Evolutionary conservation across 345 rosid genomes (phyloP), one percentile per base, ranked within the genome.

Genomic region (Physaria fendleri): DNA sequence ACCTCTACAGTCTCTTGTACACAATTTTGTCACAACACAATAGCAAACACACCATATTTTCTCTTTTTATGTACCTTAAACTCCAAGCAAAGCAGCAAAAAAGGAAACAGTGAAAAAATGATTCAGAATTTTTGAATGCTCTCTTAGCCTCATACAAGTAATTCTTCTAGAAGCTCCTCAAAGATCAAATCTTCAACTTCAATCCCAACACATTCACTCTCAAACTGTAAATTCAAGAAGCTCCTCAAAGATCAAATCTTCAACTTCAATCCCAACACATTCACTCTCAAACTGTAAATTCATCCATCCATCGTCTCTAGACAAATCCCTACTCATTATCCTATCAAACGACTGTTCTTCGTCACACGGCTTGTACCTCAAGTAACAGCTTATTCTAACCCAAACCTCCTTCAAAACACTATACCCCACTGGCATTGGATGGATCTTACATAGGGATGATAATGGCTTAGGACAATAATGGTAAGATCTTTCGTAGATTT

Each of bases 211-310:
- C 95, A 80, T 72, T 86, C 94, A 8, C 71, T 51, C 34, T 88
- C 90, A 37, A 79, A 84, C 66, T 85, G 91, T 23, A 88, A 71
- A 66, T 80, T 83, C 97, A 88, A n/a, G n/a, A n/a, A n/a, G n/a
- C n/a, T n/a, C n/a, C 8, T 83, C 78, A 25, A 88, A 81, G 21
- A 92, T 82, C 57, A 74, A 46, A 59, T 82, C 89, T 62, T 81
- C 94, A 35, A 88, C 59, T 68, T 88, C 95, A 30, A 86, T 75
- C 17, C 80, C 96, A 5, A 77, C 73, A 23, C 95, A 80, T 72
- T 86, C 94, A 8, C 71, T 51, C 34, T 88, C 90, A 37, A 79
- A 84, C 66, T 85, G 91, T 23, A 88, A 71, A 66, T 80, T 83
- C 97, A 88, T 81, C 98, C 98, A 88, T 15, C 84, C 83, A 30